Base-by-base conservation (phyloP, 2,329 filamentous ascomycete genomes). In the Rhytidhysteron rufulum region DNA sequence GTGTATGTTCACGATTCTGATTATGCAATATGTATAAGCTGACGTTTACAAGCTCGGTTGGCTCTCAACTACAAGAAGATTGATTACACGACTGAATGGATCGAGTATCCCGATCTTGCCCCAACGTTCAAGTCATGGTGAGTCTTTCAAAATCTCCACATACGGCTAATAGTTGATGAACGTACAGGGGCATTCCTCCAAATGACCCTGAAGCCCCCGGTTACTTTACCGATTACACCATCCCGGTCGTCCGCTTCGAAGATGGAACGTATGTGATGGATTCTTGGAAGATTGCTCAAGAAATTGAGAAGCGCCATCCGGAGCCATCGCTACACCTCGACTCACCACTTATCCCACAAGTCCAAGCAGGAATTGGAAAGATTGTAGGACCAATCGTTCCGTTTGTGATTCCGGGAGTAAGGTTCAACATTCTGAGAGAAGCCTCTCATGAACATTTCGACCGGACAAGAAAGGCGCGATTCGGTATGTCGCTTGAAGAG, bases 11-110 rank as follows among this genome's bases (percentile, higher is more conserved):
- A 29, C 25, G n/a, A n/a, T n/a, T 7, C 8, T 9, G 13, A 4
- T 21, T n/a, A 4, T 1, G 11, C n/a, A 24, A 5, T 29, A n/a
- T n/a, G n/a, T n/a, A n/a, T n/a, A n/a, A n/a, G n/a, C n/a, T n/a
- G n/a, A n/a, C n/a, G n/a, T n/a, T n/a, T 3, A 6, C 5, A 31
- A 86, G 83, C 78, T 32, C 80, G 84, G 2, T 63, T 87, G 41
- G 57, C 75, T 2, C 65, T 88, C 32, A 87, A 86, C 65, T 85
- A 74, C 66, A 88, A 88, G 58, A 69, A 70, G 1, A 59, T 87
- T 11, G 72, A 79, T 33, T 88, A 87, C 66, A 73, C 75, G 55
- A 87, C 83, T 0, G 70, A 82, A 71, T 87, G 82, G 81, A 63
- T 81, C 13, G 81, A 86, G 54, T 86, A 85, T 49, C 83, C 82